Evolutionary conservation across 345 rosid genomes (phyloP), one percentile per base, ranked within the genome.

Genomic region (Citrus inodora): DNA sequence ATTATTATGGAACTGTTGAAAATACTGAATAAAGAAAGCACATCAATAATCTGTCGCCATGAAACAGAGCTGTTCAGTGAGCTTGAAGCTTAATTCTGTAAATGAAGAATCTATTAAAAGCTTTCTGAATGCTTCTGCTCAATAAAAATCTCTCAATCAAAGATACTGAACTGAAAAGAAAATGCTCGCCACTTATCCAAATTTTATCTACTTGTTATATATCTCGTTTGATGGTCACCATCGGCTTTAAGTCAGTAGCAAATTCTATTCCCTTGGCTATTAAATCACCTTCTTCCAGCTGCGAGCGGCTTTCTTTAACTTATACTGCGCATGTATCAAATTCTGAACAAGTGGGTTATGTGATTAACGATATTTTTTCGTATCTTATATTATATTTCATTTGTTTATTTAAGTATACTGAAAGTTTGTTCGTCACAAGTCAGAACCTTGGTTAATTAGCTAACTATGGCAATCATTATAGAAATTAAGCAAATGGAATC

Each of bases 31-130:
- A 77, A 67, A 40, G 21, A 74, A 22, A 76, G 69, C 80, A 73
- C 67, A 72, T 71, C 75, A 42, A 32, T 40, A 82, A 73, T 24
- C 77, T 51, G 37, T 80, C 78, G 40, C 56, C 48, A 68, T 37
- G 58, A 35, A 62, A 38, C 22, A 22, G 22, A 51, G 30, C 27
- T 42, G 69, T 76, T 72, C 11, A 65, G 85, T 74, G 72, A 59
- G 80, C 75, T 75, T 85, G 83, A 79, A 85, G 89, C 82, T 81
- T 40, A 22, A 42, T 28, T 76, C 75, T 82, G 65, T 66, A 35
- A 67, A 55, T 53, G 65, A 81, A 71, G 86, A 87, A 81, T 84
- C 80, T 76, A 19, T 42, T 16, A 25, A 28, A 78, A 77, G 76
- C 78, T 61, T 73, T 76, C 73, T 24, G n/a, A 77, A 61, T 51